Conservation (phyloP, 1,284 basidiomycete species). For the Prillingera fragicola region DNA sequence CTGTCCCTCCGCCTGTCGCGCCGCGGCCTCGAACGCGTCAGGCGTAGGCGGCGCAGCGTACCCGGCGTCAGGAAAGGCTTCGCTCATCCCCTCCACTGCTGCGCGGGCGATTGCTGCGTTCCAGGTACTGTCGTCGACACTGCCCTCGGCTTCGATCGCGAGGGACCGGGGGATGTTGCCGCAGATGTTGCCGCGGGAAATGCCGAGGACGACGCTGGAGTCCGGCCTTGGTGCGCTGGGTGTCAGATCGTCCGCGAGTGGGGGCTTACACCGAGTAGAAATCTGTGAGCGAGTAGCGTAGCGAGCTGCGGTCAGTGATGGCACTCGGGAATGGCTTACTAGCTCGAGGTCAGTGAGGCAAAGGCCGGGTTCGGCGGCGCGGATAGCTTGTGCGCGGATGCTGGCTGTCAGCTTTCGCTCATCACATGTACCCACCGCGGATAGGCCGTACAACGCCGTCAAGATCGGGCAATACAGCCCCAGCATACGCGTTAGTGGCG, state of each 20-base stretch:
- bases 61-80: conserved; percentile 24
- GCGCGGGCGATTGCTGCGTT: conserved; percentile 14
- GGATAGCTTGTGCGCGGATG: conserved; percentile 34
- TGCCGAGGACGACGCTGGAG: conserved; percentile 31
- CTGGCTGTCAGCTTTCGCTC: conserved; percentile 9
- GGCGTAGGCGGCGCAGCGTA: conserved; percentile 13
- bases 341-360: conserved; percentile 23
- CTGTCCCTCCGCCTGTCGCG: conserved; percentile 1
- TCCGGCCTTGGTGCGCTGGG: conserved; percentile 28
- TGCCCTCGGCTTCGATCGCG: conserved; percentile 8
- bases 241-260: neutral
- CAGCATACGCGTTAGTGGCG: conserved; percentile 33
- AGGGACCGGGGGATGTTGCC: neutral
- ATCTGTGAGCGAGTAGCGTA: conserved; percentile 26
- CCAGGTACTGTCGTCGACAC: conserved; percentile 27
- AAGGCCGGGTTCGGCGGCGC: conserved; percentile 22
- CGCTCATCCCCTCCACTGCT: conserved; percentile 12
- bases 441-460: conserved; percentile 26
- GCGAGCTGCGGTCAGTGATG: too few relatives aligned
- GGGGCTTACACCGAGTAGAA: conserved; percentile 37
- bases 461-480: conserved; percentile 25
- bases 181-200: conserved; percentile 18
- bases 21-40: neutral
- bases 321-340: too few relatives aligned
- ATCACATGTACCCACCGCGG: conserved; percentile 12